Base-by-base conservation (phyloP, 2,329 filamentous ascomycete genomes). In the Coleophoma crateriformis region DNA sequence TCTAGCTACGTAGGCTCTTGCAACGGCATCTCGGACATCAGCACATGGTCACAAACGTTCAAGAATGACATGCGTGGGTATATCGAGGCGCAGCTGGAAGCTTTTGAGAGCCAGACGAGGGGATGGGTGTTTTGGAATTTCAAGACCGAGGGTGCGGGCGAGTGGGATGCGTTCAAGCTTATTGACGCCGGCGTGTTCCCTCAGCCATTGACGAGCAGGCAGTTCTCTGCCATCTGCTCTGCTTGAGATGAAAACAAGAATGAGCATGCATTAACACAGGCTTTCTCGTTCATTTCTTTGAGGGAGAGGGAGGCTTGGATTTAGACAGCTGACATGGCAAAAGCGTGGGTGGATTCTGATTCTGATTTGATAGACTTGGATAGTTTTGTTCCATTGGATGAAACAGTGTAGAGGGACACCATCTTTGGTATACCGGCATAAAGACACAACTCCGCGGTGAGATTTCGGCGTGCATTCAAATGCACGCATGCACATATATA, bases 71-170 rank as follows among this genome's bases (percentile, higher is more conserved):
- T 69, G 39, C 62, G 75, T 39, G 69, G 67, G 7, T 80, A 75
- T 58, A 75, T 81, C 38, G 75, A 81, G 55, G 75, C 77, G 1
- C 78, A 81, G 61, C 65, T 82, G 45, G 67, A 70, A 32, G 66
- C 72, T 0, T 81, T 74, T 54, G 78, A 81, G 64, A 59, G 58
- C 10, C 68, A 70, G 47, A 73, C 74, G 1, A 65, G 75, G 27
- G 78, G 78, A 2, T 81, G 77, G 77, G 64, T 79, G 27, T 79
- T 76, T 60, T 81, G 77, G 77, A 79, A 78, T 53, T 81, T 78
- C 66, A 81, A 81, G 67, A 79, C 77, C 0, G 75, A 81, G 56
- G 53, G 53, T 0, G 70, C 73, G 3, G 68, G 71, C 38, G 77
- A 79, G 56, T 81, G 77, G 75, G 76, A 80, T 61, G 70, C 72